phyloP scores from a whole-genome alignment of 2,329 filamentous ascomycete genomes.

The Stemphylium beticola region DNA sequence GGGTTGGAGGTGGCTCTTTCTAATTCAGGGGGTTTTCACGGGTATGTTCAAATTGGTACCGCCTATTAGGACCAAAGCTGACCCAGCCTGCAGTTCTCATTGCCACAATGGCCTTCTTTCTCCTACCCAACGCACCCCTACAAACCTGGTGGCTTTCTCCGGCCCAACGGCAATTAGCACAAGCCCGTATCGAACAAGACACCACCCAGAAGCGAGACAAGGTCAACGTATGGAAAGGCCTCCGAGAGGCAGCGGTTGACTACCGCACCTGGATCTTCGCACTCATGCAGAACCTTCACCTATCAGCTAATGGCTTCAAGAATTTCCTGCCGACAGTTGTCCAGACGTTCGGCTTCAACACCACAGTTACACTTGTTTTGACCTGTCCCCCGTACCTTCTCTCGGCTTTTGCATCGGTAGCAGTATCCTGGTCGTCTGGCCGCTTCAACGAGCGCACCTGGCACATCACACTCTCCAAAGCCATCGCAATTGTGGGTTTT shows the following conservation, averaged over 20 bases:
- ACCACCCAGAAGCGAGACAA: constrained; percentile 47
- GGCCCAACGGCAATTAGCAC: constrained; percentile 32
- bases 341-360: constrained; percentile 39
- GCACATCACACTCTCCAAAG: constrained; percentile 40
- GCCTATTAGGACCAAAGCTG: too few species aligned
- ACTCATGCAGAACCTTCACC: constrained; percentile 26
- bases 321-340: constrained; percentile 47
- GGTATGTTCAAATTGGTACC: too few species aligned
- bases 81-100: too few species aligned
- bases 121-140: too few species aligned
- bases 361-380: constrained; percentile 36
- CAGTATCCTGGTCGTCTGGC: constrained; percentile 33
- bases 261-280: constrained; percentile 24
- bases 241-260: constrained; percentile 20
- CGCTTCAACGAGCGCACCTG: constrained; percentile 40
- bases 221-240: constrained; percentile 23
- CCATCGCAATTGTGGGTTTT: constrained; percentile 39
- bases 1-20: constrained; percentile 38
- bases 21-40: too few species aligned
- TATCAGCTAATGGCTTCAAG: constrained; percentile 28
- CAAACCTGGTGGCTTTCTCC: too few species aligned
- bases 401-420: constrained; percentile 23
- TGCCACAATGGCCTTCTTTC: too few species aligned
- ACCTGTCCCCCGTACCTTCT: constrained; percentile 43
- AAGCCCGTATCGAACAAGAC: constrained; percentile 48